phyloP scores from a whole-genome alignment of 1,284 basidiomycete genomes.

The Exobasidium cylindrosporum region DNA sequence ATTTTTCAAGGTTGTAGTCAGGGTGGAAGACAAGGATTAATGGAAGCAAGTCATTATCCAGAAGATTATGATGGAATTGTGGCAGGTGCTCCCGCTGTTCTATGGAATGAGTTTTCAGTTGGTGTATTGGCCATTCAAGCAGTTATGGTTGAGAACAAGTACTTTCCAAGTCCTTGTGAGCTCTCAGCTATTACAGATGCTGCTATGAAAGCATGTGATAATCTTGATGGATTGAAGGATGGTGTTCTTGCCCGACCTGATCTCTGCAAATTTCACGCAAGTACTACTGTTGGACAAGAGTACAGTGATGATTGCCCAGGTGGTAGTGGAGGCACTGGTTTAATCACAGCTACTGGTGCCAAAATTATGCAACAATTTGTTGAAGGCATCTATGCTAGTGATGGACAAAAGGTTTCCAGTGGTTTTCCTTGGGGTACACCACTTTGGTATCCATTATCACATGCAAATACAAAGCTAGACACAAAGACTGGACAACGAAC shows the following conservation, averaged over 20 bases:
- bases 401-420: not conserved
- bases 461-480: not conserved
- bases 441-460: not conserved
- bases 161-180: slow-evolving; percentile 30
- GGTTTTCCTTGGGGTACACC: not conserved
- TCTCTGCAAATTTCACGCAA: slow-evolving; percentile 3
- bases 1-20: slow-evolving; percentile 34
- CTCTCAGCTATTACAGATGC: slow-evolving; percentile 18
- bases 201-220: slow-evolving; percentile 1
- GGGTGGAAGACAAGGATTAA: slow-evolving; percentile 30
- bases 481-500: not conserved
- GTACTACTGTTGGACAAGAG: not conserved
- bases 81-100: slow-evolving; percentile 25
- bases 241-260: not conserved
- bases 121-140: not conserved
- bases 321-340: not conserved
- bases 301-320: not conserved
- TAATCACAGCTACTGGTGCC: not conserved
- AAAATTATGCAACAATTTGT: not conserved
- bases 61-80: slow-evolving; percentile 33
- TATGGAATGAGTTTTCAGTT: not conserved
- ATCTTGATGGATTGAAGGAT: not conserved
- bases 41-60: slow-evolving; percentile 25
- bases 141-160: not conserved
- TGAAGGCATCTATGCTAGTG: not conserved